Evolutionary conservation across 179 eudicot species (phyloP).

Genomic region (Heliamphora pulchella): DNA sequence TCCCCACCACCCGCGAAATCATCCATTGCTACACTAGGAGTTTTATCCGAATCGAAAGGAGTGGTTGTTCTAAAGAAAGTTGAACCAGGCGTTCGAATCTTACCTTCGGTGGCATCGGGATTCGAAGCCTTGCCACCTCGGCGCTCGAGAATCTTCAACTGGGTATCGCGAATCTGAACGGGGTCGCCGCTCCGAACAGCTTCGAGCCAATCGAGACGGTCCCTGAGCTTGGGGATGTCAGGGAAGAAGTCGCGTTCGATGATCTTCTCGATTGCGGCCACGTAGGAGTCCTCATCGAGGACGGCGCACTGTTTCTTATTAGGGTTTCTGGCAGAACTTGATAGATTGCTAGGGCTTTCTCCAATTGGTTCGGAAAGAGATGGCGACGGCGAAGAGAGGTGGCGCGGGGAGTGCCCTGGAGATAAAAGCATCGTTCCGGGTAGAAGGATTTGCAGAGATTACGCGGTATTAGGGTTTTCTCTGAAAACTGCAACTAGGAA

Average conservation of each 20-base stretch:
- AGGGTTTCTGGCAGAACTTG: slow-evolving; percentile 15
- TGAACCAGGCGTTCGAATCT: slow-evolving; percentile 56
- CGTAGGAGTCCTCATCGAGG: slow-evolving; percentile 80
- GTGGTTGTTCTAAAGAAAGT: slow-evolving; percentile 46
- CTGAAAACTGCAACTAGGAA: not conserved
- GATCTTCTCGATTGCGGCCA: slow-evolving; percentile 76
- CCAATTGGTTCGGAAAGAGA: slow-evolving; percentile 22
- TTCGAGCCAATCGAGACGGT: slow-evolving; percentile 87
- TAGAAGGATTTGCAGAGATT: not conserved
- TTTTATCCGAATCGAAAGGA: slow-evolving; percentile 40
- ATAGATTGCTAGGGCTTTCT: slow-evolving; percentile 21
- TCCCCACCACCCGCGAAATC: slow-evolving; percentile 16
- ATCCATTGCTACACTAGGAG: slow-evolving; percentile 29
- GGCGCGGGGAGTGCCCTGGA: slow-evolving; percentile 81
- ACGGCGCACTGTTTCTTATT: slow-evolving; percentile 27
- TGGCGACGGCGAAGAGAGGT: slow-evolving; percentile 62
- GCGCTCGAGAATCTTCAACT: slow-evolving; percentile 76
- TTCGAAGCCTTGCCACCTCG: slow-evolving; percentile 28
- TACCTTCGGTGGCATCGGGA: slow-evolving; percentile 29
- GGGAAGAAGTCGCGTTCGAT: slow-evolving; percentile 94
- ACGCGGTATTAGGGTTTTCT: slow-evolving; percentile 6
- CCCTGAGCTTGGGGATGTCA: slow-evolving; percentile 83
- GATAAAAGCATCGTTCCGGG: slow-evolving; percentile 52
- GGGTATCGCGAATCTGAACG: slow-evolving; percentile 69
- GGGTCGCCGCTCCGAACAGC: slow-evolving; percentile 67